Evolutionary conservation across 163 green algal species (phyloP).

Genomic region (Scenedesmus sp.): DNA sequence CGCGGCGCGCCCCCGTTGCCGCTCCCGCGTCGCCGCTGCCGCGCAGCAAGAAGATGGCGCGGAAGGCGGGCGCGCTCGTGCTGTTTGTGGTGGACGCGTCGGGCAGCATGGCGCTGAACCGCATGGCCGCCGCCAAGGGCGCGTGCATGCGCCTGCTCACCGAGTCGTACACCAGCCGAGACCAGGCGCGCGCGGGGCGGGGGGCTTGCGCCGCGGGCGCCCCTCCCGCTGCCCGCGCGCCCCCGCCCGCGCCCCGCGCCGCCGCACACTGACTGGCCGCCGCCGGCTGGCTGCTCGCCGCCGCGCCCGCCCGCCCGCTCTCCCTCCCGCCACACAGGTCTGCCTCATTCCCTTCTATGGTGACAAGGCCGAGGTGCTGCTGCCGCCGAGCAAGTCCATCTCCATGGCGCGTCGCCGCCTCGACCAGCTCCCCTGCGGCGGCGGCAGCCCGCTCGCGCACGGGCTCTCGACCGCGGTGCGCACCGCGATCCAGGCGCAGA

Average conservation of each 20-base stretch:
- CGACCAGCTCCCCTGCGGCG: conserved; percentile 96
- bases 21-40: too few species aligned
- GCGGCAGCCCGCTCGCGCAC: conserved; percentile 96
- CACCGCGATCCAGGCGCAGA: conserved; percentile 52
- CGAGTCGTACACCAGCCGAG: conserved; percentile 93
- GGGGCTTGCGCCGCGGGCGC: not conserved
- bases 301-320: not conserved
- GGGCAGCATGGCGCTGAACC: conserved; percentile 96
- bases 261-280: too few species aligned
- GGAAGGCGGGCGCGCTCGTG: conserved; percentile 97
- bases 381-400: conserved; percentile 98
- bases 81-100: conserved; percentile 99
- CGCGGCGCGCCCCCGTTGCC: too few species aligned
- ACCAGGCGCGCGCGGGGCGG: conserved; percentile 72
- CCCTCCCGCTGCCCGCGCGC: too few species aligned
- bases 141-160: conserved; percentile 94
- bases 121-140: conserved; percentile 98
- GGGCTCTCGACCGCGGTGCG: conserved; percentile 87
- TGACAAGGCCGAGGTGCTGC: conserved; percentile 96
- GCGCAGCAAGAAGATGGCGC: conserved; percentile 94
- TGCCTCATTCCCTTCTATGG: conserved; percentile 98
- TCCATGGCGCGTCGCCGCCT: conserved; percentile 95
- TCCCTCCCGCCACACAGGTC: conserved; percentile 62
- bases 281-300: too few species aligned
- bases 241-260: too few species aligned